Evolutionary conservation across 1,139 yeast genomes (phyloP), one percentile per base, ranked within the genome.

Genomic region (Pneumocystis wakefieldiae): DNA sequence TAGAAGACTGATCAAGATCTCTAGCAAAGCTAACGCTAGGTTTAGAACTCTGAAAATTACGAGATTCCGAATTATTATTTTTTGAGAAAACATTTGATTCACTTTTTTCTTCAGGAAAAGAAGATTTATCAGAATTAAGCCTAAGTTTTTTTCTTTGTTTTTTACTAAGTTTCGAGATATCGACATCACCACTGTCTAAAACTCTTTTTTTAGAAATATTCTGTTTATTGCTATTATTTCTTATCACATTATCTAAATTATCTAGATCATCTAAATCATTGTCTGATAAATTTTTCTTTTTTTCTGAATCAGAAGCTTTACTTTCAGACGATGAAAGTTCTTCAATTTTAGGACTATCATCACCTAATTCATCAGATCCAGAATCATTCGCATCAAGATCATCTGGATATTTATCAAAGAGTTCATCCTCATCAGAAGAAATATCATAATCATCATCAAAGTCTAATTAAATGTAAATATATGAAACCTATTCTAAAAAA

Each of bases 401-500:
- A 28, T 68, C 68, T 29, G 66, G 61, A 57, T 62, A 64, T 28
- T 59, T 79, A 62, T 73, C 74, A 67, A 80, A 71, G 68, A 87
- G 76, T 76, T 89, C 96, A 73, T 89, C 96, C 77, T 89, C 96
- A 77, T 88, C 96, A 66, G 95, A 95, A 65, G 94, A 85, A 74
- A 88, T 81, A 75, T 89, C 95, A 74, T 87, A 88, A 70, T 87
- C 96, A 64, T 87, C 96, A 64, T 84, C 91, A 64, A 80, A 82
- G 68, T 80, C 84, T 41, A 41, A 6, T 41, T 41, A 41, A 17
- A n/a, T 41, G 19, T 17, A 41, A 41, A 41, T 41, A 41, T 37
- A 12, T 41, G 68, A 79, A 5, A 17, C 2, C 8, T 1, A 41
- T 41, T 68, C 71, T 53, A 72, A 73, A 63, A 71, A 73, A 61